Base-by-base conservation (phyloP, 768 basidiomycete species). In the Russula compacta region DNA sequence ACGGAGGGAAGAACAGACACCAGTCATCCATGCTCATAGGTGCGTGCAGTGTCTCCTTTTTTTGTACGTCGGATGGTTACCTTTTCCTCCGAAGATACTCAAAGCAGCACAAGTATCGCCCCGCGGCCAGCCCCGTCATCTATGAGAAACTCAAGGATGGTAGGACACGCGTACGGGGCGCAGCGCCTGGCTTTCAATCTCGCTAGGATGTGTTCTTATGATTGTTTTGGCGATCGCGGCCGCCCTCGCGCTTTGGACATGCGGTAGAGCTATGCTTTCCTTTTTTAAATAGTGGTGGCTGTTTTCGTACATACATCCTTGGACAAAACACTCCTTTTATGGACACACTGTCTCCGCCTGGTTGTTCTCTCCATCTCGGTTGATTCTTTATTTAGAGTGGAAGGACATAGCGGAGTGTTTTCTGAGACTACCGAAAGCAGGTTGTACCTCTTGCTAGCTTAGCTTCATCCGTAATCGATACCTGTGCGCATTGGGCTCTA, bases 41-140 rank as follows among this genome's bases (percentile, higher is more conserved):
- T 89, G 60, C 59, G 79, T 74, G 24, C 32, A 14, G 21, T 12
- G 7, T 49, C 49, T n/a, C 19, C 49, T 19, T 29, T 3, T 11
- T 12, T 50, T 46, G 24, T 17, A 43, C 56, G 14, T 9, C 9
- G 24, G 17, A 21, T 15, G 53, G 40, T 65, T 11, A 59, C 56
- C 6, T 2, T 15, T 53, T 29, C 15, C 58, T 38, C 6, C 46
- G 14, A 58, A 93, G 92, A 64, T 94, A 93, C 69, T 92, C 89
- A 12, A 85, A 87, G 63, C 85, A 91, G 67, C 81, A 81, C 75
- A 90, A 85, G 71, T 92, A 81, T 70, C 77, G 91, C 24, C 91
- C 92, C 0, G 91, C 92, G 11, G 89, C 91, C 6, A 91, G 87
- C 61, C 90, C 92, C 11, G 75, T 93, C 46, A 79, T 93, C 65